Evolutionary conservation across 2,329 filamentous ascomycete genomes (phyloP), one percentile per base, ranked within the genome.

Genomic region (Chrysoporthe cubensis): DNA sequence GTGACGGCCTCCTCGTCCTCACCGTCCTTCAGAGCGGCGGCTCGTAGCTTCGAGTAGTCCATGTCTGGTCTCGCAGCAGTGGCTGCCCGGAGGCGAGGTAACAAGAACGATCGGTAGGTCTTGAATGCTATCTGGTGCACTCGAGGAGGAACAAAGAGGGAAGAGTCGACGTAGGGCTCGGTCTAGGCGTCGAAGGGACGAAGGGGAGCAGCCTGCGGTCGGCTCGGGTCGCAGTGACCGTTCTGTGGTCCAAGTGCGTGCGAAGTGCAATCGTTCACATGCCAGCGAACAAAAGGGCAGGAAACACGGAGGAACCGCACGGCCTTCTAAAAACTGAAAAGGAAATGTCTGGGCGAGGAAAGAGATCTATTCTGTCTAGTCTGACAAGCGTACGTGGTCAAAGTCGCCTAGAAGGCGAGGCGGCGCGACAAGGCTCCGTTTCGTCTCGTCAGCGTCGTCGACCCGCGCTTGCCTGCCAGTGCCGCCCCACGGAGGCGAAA

Each of bases 1-100:
- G 96, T 99, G 66, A 99, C 96, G 54, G 96, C 96, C 80, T 98
- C 96, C 79, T 98, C 96, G 74, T 97, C 93, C 70, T 94, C 91
- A 72, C 92, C 92, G 67, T 93, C 91, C 66, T 87, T 89, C 82
- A 99, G 87, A 37, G 96, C 96, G 74, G 93, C 91, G 73, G 95
- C 94, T 76, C 93, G 91, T 72, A 99, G 84, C 75, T 90, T 87
- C 46, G 89, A 87, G 75, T 91, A 91, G 78, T 92, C 89, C 89
- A 93, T 92, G 43, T 72, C 14, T 13, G 59, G 44, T 18, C 32
- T 32, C 21, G 56, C 64, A 62, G 44, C 64, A 48, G 11, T 52
- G 18, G 64, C 63, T 60, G 57, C 56, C 48, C 32, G 26, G 50
- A 16, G 26, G 13, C 8, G 16, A n/a, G 37, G n/a, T 37, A 18